Evolutionary conservation across 176 grass and related monocot species (phyloP), one percentile per base, ranked within the genome.

Genomic region (Stipa capillata): DNA sequence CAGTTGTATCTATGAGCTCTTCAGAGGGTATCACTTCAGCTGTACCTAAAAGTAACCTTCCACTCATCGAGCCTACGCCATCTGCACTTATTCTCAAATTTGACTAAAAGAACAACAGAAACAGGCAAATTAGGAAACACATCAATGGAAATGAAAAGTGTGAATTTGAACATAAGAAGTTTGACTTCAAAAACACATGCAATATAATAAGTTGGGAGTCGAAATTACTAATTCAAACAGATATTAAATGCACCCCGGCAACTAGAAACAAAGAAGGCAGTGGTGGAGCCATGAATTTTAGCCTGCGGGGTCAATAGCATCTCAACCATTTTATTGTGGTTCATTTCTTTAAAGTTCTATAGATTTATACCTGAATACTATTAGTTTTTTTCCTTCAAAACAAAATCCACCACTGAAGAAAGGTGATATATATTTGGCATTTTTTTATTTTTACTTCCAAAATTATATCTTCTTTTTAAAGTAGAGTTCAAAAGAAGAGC

Each of bases 1-100:
- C 90, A 44, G 92, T 98, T 67, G 92, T 98, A 66, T 98, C 95
- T 76, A 94, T 43, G 18, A 98, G 87, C 78, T 94, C 92, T 67
- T 82, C 79, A 78, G 89, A 80, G 33, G 92, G 87, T 87, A 94
- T 89, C 70, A 74, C 76, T 87, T 94, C 90, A 16, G 92, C 90
- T 11, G 85, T 98, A 44, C 95, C 83, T 35, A 90, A n/a, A 93
- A 94, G 83, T 84, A 94, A 87, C 73, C 87, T 89, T 8, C 92
- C 95, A 93, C 87, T 91, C 34, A 98, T 76, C 8, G 83, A 82
- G 25, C 95, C 92, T 77, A 98, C 83, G 71, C 90, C 87, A 76
- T 90, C 80, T 8, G 90, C 90, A 16, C 83, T 89, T 69, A 98
- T 90, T 81, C 87, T 94, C 77, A 94, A 83, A 86, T 88, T 86